These are phyloP conservation scores for Cryphonectria naterciae DNA, from an alignment of 2,329 filamentous ascomycete species.

Conservation along the genomic window DNA sequence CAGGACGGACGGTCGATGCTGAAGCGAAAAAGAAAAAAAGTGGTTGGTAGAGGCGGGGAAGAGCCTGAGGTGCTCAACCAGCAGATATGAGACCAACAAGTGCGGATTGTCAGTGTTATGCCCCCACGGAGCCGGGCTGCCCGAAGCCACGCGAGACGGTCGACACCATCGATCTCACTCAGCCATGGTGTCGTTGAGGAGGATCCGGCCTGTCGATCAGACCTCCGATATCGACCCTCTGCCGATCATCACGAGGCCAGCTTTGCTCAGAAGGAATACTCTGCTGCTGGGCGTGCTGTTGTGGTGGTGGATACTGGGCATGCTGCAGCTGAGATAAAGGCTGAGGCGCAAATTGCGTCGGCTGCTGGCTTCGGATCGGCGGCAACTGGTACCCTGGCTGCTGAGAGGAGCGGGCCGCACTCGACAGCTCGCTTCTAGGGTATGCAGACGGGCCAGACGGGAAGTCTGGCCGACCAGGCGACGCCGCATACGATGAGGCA, in stretches of 20 bases:
- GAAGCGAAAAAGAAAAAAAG: background rate
- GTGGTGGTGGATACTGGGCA: slow-evolving; percentile 37
- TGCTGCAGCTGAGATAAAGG: slow-evolving; percentile 36
- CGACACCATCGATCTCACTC: slow-evolving; percentile 15
- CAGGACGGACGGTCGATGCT: background rate
- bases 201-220: slow-evolving; percentile 62
- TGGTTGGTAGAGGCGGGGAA: background rate
- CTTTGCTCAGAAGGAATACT: slow-evolving; percentile 22
- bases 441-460: slow-evolving; percentile 50
- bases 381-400: slow-evolving; percentile 50
- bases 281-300: slow-evolving; percentile 34
- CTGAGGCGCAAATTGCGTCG: slow-evolving; percentile 34
- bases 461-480: slow-evolving; percentile 51
- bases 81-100: background rate
- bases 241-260: slow-evolving; percentile 54
- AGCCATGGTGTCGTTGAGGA: slow-evolving; percentile 33
- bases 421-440: slow-evolving; percentile 55
- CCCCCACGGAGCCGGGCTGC: background rate
- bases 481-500: slow-evolving; percentile 49
- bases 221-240: slow-evolving; percentile 64
- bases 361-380: slow-evolving; percentile 49
- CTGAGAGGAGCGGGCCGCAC: slow-evolving; percentile 39
- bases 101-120: background rate
- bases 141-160: background rate
- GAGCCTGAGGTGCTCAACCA: background rate